Base-by-base conservation (phyloP, 345 rosid genomes). In the Hibiscus tridactylites region DNA sequence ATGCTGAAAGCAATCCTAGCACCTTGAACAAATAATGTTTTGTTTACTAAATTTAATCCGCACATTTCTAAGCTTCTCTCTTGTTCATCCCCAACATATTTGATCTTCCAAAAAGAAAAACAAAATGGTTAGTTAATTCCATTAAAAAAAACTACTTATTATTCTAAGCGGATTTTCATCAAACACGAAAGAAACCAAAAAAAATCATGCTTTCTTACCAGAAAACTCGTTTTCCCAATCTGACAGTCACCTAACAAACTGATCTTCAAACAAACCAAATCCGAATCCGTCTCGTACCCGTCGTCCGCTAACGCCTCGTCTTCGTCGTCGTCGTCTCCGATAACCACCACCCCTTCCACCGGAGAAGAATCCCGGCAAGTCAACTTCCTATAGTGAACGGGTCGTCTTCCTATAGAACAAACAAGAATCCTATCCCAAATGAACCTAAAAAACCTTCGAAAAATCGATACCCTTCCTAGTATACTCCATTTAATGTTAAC, bases 211-310 rank as follows among this genome's bases (percentile, higher is more conserved):
- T 5, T 67, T 69, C 85, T 76, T 64, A 95, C 99, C 85, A 90
- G 82, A 76, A 95, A 95, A 84, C 87, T 89, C 21, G 99, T 92
- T 67, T 95, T 95, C 70, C 99, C 99, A 79, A 88, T 90, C 76
- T 86, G 97, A 76, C 92, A 90, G 77, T 95, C 99, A 16, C 97
- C 99, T 75, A 95, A 74, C 81, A 95, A 79, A 47, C 93, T 92
- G 75, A 95, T 89, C 91, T 95, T 95, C 80, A 95, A 80, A 57
- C 79, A 71, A 71, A 95, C 92, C 85, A 95, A 89, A 85, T 95
- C 93, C 6, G 90, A 81, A 83, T 88, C 97, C 57, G 85, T 72
- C 72, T 80, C 85, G 21, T 65, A 79, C 80, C 84, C 86, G 4
- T 54, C 59, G 6, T 19, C 26, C 11, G 59, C 10, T 17, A 54